A percentile compares a stretch with the other conserved stretches of the same genome.
These are phyloP conservation scores for Eutrema salsugineum DNA, from an alignment of 441 rosid species.

Conservation along the genomic window DNA sequence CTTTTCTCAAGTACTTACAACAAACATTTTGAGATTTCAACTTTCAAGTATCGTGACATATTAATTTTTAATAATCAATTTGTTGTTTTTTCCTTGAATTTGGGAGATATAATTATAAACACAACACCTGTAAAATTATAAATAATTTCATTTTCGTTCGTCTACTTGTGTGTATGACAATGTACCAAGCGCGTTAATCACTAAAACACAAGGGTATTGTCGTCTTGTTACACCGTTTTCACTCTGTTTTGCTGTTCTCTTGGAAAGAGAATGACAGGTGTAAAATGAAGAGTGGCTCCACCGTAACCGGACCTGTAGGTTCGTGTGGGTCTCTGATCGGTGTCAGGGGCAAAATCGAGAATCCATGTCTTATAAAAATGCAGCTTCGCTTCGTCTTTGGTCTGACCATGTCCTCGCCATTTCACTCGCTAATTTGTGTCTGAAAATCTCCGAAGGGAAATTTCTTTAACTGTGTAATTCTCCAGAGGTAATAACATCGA, in stretches of 20 bases:
- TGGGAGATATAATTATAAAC: too few species aligned
- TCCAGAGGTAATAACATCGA: constrained; percentile 3
- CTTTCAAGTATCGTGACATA: too few species aligned
- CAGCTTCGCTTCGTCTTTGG: not conserved
- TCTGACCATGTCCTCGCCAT: not conserved
- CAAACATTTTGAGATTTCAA: too few species aligned
- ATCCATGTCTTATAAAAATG: not conserved
- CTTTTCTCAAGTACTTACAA: too few species aligned
- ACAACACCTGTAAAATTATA: not conserved
- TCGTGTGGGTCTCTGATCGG: constrained; percentile 6
- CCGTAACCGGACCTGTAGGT: constrained; percentile 6
- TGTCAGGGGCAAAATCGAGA: constrained; percentile 13
- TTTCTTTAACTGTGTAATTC: not conserved
- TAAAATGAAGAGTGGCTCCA: not conserved
- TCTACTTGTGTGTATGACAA: not conserved
- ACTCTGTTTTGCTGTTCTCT: not conserved
- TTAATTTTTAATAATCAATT: too few species aligned
- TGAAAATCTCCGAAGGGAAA: not conserved
- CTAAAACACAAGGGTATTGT: not conserved
- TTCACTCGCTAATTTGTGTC: constrained; percentile 4
- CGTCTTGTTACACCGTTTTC: not conserved
- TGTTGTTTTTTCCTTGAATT: too few species aligned
- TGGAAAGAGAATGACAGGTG: not conserved
- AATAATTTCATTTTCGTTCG: not conserved
- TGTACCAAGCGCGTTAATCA: constrained; percentile 9